phyloP scores from a whole-genome alignment of 345 rosid species.

The Dovyalis caffra region DNA sequence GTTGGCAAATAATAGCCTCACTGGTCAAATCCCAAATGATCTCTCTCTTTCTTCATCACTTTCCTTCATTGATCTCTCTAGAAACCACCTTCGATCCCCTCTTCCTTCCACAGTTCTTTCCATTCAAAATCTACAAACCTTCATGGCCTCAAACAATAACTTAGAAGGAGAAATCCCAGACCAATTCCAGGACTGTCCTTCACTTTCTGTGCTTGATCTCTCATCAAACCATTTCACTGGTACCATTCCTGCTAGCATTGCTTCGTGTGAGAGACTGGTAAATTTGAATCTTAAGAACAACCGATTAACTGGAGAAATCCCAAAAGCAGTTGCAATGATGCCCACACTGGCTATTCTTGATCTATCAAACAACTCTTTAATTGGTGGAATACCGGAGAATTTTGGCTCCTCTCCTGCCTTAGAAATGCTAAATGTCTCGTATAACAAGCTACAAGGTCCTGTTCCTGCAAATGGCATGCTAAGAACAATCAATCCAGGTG shows the following conservation, averaged over 20 bases:
- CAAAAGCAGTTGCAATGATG: conserved; percentile 65
- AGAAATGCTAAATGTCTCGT: conserved; percentile 75
- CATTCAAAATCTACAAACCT: conserved; percentile 66
- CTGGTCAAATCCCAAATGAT: conserved; percentile 73
- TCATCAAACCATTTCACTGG: conserved; percentile 74
- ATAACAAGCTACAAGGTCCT: conserved; percentile 76
- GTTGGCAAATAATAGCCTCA: conserved; percentile 68
- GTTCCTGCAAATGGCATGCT: conserved; percentile 78
- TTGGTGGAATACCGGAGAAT: conserved; percentile 70
- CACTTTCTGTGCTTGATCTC: conserved; percentile 78
- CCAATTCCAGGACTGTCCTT: conserved; percentile 88
- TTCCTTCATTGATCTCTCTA: conserved; percentile 77
- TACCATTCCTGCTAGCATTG: conserved; percentile 72
- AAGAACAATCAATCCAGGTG: conserved; percentile 73
- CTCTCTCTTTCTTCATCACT: conserved; percentile 69
- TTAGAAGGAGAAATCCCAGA: conserved; percentile 81
- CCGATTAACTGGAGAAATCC: conserved; percentile 67
- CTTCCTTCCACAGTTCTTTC: conserved; percentile 83
- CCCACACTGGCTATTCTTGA: conserved; percentile 77
- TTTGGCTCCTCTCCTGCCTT: conserved; percentile 84
- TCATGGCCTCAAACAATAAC: conserved; percentile 56
- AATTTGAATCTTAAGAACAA: conserved; percentile 69
- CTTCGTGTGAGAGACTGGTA: conserved; percentile 75
- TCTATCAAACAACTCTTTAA: conserved; percentile 76
- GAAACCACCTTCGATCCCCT: conserved; percentile 55